Conservation (phyloP, 2,329 filamentous ascomycete genomes). For the Fusarium marasasianum region DNA sequence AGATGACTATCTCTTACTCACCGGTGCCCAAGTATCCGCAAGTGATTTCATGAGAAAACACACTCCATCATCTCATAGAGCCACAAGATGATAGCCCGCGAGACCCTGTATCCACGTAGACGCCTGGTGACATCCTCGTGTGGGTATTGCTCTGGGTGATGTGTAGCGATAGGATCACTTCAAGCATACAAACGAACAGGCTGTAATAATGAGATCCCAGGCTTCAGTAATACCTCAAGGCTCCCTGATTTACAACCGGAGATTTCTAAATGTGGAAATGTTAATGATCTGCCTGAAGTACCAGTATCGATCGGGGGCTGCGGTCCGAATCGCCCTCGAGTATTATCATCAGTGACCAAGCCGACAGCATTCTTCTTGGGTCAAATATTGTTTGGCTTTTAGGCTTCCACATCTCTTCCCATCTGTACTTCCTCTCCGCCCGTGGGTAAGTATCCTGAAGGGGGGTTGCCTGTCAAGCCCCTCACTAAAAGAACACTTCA, state of each 20-base stretch:
- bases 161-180: background rate
- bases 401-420: background rate
- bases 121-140: background rate
- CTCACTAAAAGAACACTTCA: background rate
- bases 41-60: too few species aligned
- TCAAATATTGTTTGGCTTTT: background rate
- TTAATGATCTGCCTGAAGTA: background rate
- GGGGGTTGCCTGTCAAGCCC: background rate
- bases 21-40: background rate
- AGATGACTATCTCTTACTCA: background rate
- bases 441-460: background rate
- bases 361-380: background rate
- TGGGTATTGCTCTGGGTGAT: background rate
- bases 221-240: background rate
- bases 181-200: background rate
- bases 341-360: background rate
- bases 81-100: fast-evolving
- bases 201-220: background rate
- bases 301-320: background rate
- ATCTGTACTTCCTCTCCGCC: background rate
- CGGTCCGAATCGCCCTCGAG: background rate
- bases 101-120: background rate
- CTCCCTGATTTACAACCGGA: background rate
- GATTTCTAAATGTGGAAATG: background rate
- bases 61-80: fast-evolving